These are phyloP conservation scores for Rhizopogon sp. DNA, from an alignment of 768 basidiomycete genomes.

Conservation along the genomic window DNA sequence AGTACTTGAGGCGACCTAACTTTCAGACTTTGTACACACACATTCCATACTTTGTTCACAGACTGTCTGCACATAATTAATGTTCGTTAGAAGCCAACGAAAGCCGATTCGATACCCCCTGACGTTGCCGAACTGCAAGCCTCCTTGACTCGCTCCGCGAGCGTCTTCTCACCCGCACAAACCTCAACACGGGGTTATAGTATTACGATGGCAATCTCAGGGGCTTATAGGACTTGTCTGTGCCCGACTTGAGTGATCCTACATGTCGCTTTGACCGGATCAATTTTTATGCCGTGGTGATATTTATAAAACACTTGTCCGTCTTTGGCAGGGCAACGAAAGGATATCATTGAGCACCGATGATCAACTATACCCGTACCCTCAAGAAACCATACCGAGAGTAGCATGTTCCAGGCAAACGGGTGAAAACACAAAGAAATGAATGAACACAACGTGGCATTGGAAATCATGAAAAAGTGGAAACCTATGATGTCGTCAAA, in stretches of 20 bases:
- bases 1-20: no score
- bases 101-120: conserved; percentile 29
- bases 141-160: conserved; percentile 81
- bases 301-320: no score
- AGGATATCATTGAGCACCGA: neutral
- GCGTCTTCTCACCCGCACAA: conserved; percentile 96
- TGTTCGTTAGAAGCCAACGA: neutral
- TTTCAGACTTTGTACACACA: neutral
- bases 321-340: no score
- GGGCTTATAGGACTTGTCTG: no score
- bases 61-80: conserved; percentile 11
- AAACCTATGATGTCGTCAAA: conserved; percentile 12
- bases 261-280: no score
- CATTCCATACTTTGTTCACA: conserved; percentile 9
- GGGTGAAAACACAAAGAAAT: neutral
- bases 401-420: neutral
- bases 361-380: neutral
- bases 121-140: conserved; percentile 80
- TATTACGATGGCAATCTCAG: no score
- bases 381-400: neutral
- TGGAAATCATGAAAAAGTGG: conserved; percentile 3
- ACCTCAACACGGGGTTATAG: conserved; percentile 86
- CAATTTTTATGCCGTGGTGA: no score
- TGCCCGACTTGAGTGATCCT: no score
- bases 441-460: neutral